Evolutionary conservation across 2,329 filamentous ascomycete genomes (phyloP).

Genomic region (Ceratocystis harringtonii): DNA sequence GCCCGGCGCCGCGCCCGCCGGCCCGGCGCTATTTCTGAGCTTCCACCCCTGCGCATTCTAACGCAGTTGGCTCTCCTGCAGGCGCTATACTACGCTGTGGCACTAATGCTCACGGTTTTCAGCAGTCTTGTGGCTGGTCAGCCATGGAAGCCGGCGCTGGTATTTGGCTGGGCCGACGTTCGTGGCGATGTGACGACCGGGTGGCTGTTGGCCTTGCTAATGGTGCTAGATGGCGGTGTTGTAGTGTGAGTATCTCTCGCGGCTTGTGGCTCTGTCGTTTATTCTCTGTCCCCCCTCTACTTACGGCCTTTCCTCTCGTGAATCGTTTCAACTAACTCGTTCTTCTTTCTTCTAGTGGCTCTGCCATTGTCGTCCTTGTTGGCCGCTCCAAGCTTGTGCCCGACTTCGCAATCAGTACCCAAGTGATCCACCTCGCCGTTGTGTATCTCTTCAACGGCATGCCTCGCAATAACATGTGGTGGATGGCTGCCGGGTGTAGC

Average conservation of each 20-base stretch:
- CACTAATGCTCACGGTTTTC: slow-evolving; percentile 41
- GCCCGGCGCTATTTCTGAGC: slow-evolving; percentile 43
- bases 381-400: slow-evolving; percentile 85
- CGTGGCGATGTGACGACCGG: slow-evolving; percentile 48
- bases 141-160: slow-evolving; percentile 36
- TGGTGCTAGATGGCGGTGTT: slow-evolving; percentile 40
- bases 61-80: slow-evolving; percentile 44
- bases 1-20: slow-evolving; percentile 42
- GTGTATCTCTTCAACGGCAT: slow-evolving; percentile 69
- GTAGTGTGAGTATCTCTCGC: slow-evolving; percentile 30
- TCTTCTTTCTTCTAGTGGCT: slow-evolving; percentile 40
- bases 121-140: slow-evolving; percentile 43
- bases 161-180: slow-evolving; percentile 44
- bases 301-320: not conserved
- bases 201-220: slow-evolving; percentile 44
- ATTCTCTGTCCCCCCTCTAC: not conserved
- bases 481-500: slow-evolving; percentile 44
- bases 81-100: slow-evolving; percentile 38
- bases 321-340: not conserved
- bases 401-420: slow-evolving; percentile 83
- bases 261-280: not conserved
- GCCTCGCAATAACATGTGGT: slow-evolving; percentile 75
- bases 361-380: slow-evolving; percentile 70
- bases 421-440: slow-evolving; percentile 64
- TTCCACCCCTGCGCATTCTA: slow-evolving; percentile 45